phyloP scores from a whole-genome alignment of 148 eudicot species.

The Fagopyrum tataricum region DNA sequence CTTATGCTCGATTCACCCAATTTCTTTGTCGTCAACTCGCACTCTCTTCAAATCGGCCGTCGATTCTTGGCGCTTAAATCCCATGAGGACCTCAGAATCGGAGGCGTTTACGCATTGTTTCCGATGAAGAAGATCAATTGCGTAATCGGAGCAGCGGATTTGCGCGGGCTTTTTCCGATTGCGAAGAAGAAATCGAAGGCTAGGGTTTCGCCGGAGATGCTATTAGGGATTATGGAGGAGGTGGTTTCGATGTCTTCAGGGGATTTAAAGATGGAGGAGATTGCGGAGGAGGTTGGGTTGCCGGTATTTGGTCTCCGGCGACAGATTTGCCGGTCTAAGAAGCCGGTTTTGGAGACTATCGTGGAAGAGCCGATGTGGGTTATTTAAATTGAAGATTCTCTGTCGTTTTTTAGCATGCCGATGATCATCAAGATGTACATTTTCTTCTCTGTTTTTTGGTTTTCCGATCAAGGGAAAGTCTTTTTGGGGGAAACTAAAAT shows the following conservation, averaged over 20 bases:
- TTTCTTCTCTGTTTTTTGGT: background rate
- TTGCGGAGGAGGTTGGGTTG: constrained; percentile 45
- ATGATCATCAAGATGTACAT: background rate
- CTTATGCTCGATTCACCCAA: constrained; percentile 70
- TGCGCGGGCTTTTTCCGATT: constrained; percentile 49
- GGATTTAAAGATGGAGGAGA: constrained; percentile 23
- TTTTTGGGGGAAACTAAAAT: background rate
- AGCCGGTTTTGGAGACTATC: constrained; percentile 82
- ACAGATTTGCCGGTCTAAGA: constrained; percentile 66
- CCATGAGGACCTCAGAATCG: constrained; percentile 64
- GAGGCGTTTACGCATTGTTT: constrained; percentile 49
- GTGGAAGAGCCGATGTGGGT: constrained; percentile 56
- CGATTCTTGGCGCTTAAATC: constrained; percentile 63
- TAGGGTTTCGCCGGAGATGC: constrained; percentile 46
- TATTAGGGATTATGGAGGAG: background rate
- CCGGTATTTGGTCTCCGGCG: constrained; percentile 41
- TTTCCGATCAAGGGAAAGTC: background rate
- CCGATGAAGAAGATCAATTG: constrained; percentile 67
- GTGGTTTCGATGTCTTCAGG: no score
- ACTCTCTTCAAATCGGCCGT: constrained; percentile 40
- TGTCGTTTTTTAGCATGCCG: background rate
- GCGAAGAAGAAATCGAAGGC: constrained; percentile 38
- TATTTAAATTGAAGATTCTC: constrained; percentile 19
- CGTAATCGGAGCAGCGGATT: constrained; percentile 49
- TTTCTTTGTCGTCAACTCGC: constrained; percentile 46